Evolutionary conservation across 2,329 filamentous ascomycete species (phyloP), one percentile per base, ranked within the genome.

Genomic region (Beauveria brongniartii): DNA sequence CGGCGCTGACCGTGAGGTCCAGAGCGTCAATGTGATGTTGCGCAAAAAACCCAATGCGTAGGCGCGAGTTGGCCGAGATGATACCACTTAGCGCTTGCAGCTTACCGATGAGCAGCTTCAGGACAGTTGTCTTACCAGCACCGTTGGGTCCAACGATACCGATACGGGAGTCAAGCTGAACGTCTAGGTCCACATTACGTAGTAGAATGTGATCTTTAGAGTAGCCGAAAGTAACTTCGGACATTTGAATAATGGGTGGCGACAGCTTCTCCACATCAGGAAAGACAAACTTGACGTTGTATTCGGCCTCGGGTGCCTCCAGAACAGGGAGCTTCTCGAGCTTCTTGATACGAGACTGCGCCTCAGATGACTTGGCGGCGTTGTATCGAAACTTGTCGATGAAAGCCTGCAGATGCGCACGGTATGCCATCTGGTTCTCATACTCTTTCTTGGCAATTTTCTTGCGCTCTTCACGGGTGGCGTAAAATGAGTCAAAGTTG

Each of bases 341-440:
- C 74, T 99, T 99, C 83, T 99, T 99, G 83, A 99, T 97, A 70
- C 94, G 88, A 1, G 93, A 97, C 72, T 99, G 94, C 1, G 94
- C 94, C 80, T 99, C 94, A 9, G 93, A 96, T 1, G 94, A 97
- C 75, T 99, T 99, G 70, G 93, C 94, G 30, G 94, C 94, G 72
- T 99, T 99, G 82, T 99, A 99, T 58, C 94, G 87, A 82, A 99
- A 99, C 78, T 99, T 99, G 83, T 99, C 94, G 77, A 99, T 99
- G 76, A 99, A 99, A 30, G 91, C 88, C 79, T 99, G 94, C 65
- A 99, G 78, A 80, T 99, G 94, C 37, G 92, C 91, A 67, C 94
- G 85, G 75, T 93, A 86, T 1, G 83, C 91, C 91, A 97, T 96
- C 72, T 99, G 94, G 76, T 95, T 97, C 76, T 99, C 94, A 76